Evolutionary conservation across 345 rosid species (phyloP).

Genomic region (Eucalyptus brandiana): DNA sequence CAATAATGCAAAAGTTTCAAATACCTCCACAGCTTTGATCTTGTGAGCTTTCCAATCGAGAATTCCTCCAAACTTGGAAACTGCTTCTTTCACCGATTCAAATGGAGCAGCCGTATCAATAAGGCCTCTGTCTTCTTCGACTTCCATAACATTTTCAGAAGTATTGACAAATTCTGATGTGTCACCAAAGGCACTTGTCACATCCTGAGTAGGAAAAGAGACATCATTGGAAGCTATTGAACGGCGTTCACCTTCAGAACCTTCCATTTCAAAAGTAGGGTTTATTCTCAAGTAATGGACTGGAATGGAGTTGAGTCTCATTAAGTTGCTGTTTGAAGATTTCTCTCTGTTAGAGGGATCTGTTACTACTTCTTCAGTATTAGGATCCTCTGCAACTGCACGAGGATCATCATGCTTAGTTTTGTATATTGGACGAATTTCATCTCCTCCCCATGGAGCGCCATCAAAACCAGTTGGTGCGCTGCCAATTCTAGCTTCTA

Average conservation of each 20-base stretch:
- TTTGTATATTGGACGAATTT: slow-evolving; percentile 2
- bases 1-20: background rate
- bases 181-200: background rate
- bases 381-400: background rate
- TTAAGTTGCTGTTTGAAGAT: background rate
- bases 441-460: background rate
- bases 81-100: slow-evolving; percentile 94
- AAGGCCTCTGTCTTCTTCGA: slow-evolving; percentile 31
- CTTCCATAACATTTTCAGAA: slow-evolving; percentile 5
- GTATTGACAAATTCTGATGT: slow-evolving; percentile 16
- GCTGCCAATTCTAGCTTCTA: background rate
- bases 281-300: background rate
- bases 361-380: background rate
- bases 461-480: background rate
- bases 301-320: background rate
- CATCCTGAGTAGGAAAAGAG: background rate
- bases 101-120: slow-evolving; percentile 85
- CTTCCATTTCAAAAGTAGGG: background rate
- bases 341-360: background rate
- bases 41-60: slow-evolving; percentile 96
- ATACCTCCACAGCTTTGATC: slow-evolving; percentile 74
- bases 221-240: background rate
- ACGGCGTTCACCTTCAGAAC: background rate
- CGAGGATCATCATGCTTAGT: background rate
- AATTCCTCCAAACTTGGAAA: slow-evolving; percentile 93